These are phyloP conservation scores for Diaporthe humulicola DNA, from an alignment of 2,329 filamentous ascomycete species.

Conservation along the genomic window DNA sequence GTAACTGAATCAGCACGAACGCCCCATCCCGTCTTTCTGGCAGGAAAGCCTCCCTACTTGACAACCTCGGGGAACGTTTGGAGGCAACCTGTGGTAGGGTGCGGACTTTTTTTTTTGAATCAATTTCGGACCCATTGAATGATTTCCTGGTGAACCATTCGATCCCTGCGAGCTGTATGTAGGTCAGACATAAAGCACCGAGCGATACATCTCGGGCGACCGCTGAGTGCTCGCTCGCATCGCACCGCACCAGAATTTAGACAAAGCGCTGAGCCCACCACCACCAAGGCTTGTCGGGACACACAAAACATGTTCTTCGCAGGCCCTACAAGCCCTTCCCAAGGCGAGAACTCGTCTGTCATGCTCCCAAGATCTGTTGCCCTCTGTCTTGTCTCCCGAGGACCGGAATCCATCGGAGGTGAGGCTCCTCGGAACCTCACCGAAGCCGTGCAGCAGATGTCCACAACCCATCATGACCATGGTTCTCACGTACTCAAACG, in stretches of 20 bases:
- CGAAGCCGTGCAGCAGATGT: background rate
- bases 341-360: background rate
- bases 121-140: background rate
- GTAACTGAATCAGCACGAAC: background rate
- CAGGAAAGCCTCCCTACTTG: background rate
- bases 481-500: background rate
- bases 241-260: background rate
- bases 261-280: background rate
- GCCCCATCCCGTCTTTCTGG: background rate
- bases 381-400: background rate
- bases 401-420: background rate
- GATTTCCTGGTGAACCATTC: background rate
- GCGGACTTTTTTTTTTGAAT: background rate
- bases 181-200: background rate
- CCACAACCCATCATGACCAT: background rate
- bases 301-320: background rate
- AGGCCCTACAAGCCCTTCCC: background rate
- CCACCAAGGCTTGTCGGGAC: background rate
- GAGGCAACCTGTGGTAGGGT: background rate
- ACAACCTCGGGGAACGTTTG: background rate
- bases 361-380: background rate
- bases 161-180: background rate
- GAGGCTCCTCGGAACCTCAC: constrained; percentile 20
- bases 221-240: background rate
- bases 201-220: background rate